Percentiles rank a stretch among this genome's conserved stretches.
Evolutionary conservation across 2,329 filamentous ascomycete genomes (phyloP).

Genomic region (Xylaria polymorpha): DNA sequence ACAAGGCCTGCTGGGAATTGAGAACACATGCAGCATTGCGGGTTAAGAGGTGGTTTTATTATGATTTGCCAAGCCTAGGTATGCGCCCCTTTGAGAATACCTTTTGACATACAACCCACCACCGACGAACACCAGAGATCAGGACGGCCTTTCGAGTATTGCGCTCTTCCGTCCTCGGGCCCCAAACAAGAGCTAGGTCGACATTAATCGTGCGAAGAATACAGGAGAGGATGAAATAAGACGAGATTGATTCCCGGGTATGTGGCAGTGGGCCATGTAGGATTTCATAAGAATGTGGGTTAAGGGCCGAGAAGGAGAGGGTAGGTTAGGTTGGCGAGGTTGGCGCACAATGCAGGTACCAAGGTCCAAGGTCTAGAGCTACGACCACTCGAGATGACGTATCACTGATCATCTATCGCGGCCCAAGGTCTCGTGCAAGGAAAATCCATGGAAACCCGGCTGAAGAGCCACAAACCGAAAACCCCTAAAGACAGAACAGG

Average conservation of each 20-base stretch:
- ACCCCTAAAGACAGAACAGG: neutral
- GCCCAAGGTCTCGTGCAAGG: conserved; percentile 6
- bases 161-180: conserved; percentile 22
- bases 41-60: conserved; percentile 42
- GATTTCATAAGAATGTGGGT: conserved; percentile 28
- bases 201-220: conserved; percentile 25
- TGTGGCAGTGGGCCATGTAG: conserved; percentile 19
- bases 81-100: conserved; percentile 29
- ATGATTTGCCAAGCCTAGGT: conserved; percentile 33
- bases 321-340: conserved; percentile 12
- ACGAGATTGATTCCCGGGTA: conserved; percentile 20
- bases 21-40: conserved; percentile 36
- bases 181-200: conserved; percentile 25
- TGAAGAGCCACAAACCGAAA: conserved; percentile 14
- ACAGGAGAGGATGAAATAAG: conserved; percentile 32
- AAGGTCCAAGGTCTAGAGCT: conserved; percentile 20
- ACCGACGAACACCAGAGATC: conserved; percentile 20
- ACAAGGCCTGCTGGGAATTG: conserved; percentile 5
- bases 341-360: conserved; percentile 14
- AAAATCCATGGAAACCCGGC: conserved; percentile 10
- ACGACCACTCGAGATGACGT: conserved; percentile 2
- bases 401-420: conserved; percentile 4
- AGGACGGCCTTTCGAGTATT: conserved; percentile 21
- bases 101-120: conserved; percentile 28
- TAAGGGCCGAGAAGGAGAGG: conserved; percentile 11